phyloP scores from a whole-genome alignment of 2,329 filamentous ascomycete genomes.

The Tolypocladium pustulatum region DNA sequence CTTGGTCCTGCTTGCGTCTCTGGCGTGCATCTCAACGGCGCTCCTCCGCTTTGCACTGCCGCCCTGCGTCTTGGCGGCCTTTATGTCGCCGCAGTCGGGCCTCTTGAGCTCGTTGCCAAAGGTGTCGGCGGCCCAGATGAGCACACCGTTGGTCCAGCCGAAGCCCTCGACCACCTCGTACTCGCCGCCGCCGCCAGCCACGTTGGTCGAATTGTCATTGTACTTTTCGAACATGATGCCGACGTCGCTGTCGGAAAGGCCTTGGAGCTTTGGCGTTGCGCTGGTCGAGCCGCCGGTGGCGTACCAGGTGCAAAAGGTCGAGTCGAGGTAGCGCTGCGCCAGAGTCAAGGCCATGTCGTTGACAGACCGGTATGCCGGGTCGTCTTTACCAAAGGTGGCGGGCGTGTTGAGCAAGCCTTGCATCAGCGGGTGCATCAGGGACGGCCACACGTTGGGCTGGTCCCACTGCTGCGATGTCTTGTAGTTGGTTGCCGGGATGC shows the following conservation, averaged over 20 bases:
- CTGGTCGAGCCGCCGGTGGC: slow-evolving; percentile 53
- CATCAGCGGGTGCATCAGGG: slow-evolving; percentile 55
- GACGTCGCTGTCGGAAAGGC: slow-evolving; percentile 27
- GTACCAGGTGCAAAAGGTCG: slow-evolving; percentile 60
- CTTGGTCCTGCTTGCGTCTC: slow-evolving; percentile 37
- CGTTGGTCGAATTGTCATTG: slow-evolving; percentile 46
- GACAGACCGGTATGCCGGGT: slow-evolving; percentile 42
- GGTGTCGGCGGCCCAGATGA: slow-evolving; percentile 55
- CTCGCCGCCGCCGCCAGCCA: slow-evolving; percentile 54
- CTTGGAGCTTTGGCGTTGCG: slow-evolving; percentile 37
- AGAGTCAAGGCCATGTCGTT: slow-evolving; percentile 46
- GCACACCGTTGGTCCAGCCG: slow-evolving; percentile 59
- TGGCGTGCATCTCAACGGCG: slow-evolving; percentile 35
- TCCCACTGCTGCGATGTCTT: slow-evolving; percentile 58
- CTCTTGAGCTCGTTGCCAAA: slow-evolving; percentile 45
- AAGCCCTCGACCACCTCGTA: slow-evolving; percentile 62
- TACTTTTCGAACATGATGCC: slow-evolving; percentile 67
- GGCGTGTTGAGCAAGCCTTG: slow-evolving; percentile 50
- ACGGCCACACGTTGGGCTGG: slow-evolving; percentile 60
- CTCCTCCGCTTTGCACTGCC: slow-evolving; percentile 19
- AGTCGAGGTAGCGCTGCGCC: slow-evolving; percentile 56
- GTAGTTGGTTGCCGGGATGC: slow-evolving; percentile 52
- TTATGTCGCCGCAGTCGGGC: slow-evolving; percentile 44
- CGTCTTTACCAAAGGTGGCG: slow-evolving; percentile 39
- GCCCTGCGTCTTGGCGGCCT: slow-evolving; percentile 24